A percentile compares a stretch with the other conserved stretches of the same genome.
phyloP scores from a whole-genome alignment of 331 rosid genomes.

The Pyracantha coccinea region DNA sequence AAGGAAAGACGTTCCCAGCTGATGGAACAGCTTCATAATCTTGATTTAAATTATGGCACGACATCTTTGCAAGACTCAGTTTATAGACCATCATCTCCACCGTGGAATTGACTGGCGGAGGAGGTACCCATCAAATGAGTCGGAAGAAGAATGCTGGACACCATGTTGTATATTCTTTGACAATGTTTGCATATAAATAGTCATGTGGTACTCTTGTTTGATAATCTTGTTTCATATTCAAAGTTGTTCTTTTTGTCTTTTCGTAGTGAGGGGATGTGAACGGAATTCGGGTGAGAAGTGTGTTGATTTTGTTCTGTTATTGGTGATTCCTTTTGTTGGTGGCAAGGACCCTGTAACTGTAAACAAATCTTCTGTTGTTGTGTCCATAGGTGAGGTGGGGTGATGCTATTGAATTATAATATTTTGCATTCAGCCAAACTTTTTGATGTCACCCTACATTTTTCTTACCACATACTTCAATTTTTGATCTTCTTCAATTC shows the following conservation, averaged over 20 bases:
- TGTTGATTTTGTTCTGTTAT: constrained; percentile 13
- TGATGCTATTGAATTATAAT: constrained; percentile 32
- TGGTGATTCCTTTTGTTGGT: constrained; percentile 3
- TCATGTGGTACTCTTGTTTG: constrained; percentile 19
- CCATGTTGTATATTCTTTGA: constrained; percentile 56
- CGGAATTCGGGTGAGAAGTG: constrained; percentile 35
- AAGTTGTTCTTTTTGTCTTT: not conserved
- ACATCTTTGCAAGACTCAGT: constrained; percentile 62
- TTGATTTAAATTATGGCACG: constrained; percentile 82
- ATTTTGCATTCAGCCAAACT: constrained; percentile 18
- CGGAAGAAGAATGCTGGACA: constrained; percentile 31
- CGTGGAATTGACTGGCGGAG: constrained; percentile 57
- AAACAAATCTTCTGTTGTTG: constrained; percentile 28
- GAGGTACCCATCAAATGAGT: constrained; percentile 3
- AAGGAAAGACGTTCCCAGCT: constrained; percentile 98
- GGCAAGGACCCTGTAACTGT: constrained; percentile 13
- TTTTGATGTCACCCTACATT: not conserved
- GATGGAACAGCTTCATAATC: constrained; percentile 99
- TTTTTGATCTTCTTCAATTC: too few species aligned
- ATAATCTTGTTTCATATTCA: not conserved
- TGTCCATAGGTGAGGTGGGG: constrained; percentile 32
- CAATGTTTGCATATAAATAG: constrained; percentile 40
- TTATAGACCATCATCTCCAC: constrained; percentile 77
- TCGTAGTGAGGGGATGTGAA: constrained; percentile 28
- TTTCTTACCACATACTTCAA: not conserved